These are phyloP conservation scores for Fusarium kyushuense DNA, from an alignment of 2,329 filamentous ascomycete genomes.

Conservation along the genomic window DNA sequence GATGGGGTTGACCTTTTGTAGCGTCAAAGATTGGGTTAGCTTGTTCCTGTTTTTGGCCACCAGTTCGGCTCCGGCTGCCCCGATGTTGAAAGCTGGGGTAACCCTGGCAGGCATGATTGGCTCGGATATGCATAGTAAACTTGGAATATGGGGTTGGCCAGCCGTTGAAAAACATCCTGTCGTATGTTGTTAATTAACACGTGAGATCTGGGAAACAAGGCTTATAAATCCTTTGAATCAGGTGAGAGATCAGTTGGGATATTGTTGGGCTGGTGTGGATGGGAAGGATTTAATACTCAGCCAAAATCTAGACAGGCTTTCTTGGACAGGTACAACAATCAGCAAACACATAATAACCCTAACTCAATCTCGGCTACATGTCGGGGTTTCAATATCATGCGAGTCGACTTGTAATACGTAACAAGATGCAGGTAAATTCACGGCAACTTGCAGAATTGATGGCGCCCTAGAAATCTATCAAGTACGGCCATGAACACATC, in stretches of 20 bases:
- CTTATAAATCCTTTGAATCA: background rate
- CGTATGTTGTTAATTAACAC: background rate
- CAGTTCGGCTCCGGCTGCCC: constrained; percentile 35
- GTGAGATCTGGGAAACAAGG: background rate
- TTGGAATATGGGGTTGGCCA: background rate
- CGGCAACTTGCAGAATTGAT: background rate
- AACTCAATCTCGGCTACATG: too few relatives aligned
- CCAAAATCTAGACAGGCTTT: background rate
- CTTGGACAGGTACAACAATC: too few relatives aligned
- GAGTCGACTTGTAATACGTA: too few relatives aligned
- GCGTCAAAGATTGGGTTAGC: constrained; percentile 12
- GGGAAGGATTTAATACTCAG: background rate
- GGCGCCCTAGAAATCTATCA: background rate
- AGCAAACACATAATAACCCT: too few relatives aligned
- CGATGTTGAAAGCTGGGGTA: constrained; percentile 22
- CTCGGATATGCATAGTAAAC: background rate
- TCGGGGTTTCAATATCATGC: too few relatives aligned
- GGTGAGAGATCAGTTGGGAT: background rate
- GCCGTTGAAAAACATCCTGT: background rate
- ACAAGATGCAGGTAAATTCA: background rate
- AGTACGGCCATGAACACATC: background rate
- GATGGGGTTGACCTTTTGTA: constrained; percentile 15
- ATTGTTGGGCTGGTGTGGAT: background rate
- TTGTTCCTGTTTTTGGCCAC: background rate
- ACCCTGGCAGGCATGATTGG: constrained; percentile 1